Evolutionary conservation across 2,329 filamentous ascomycete species (phyloP), one percentile per base, ranked within the genome.

Genomic region (Alternaria rosae): DNA sequence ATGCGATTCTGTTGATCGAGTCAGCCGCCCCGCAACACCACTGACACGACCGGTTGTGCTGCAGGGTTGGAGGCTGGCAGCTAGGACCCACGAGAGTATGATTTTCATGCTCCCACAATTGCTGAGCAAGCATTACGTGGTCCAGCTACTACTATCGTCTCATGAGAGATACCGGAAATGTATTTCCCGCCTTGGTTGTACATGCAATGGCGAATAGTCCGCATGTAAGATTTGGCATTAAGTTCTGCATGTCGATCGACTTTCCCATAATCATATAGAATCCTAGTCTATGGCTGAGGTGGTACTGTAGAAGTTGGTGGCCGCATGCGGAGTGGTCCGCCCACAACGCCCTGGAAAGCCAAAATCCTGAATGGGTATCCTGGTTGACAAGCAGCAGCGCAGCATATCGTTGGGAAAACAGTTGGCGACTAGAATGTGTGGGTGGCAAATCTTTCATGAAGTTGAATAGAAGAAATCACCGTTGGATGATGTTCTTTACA

Each of bases 11-110:
- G 32, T 44, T 12, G 12, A 32, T 41, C 57, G 61, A 60, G 57
- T 58, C 59, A 59, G 35, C 58, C 23, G 50, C 44, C 60, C 52
- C 47, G 45, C 47, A 50, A 59, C 30, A 47, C 51, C 42, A 51
- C 41, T 42, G 35, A 59, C 45, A 47, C 56, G 42, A 51, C 41
- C 35, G 25, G 43, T 60, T 57, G 53, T 60, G 38, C 42, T 57
- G 51, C 53, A 48, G 30, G 38, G 52, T 53, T 30, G 23, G 11
- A 62, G 38, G 32, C 30, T 20, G 44, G 53, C 21, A 56, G 30
- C 45, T 26, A 28, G 26, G 38, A 57, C 41, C 32, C 58, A 57
- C 48, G 35, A 35, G 41, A 50, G 32, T 56, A 30, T 23, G 30
- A 45, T 25, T 38, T 52, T 28, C 38, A 30, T 54, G 47, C 35